Base-by-base conservation (phyloP, 495 filamentous ascomycete species). In the Filosporella fistucella region DNA sequence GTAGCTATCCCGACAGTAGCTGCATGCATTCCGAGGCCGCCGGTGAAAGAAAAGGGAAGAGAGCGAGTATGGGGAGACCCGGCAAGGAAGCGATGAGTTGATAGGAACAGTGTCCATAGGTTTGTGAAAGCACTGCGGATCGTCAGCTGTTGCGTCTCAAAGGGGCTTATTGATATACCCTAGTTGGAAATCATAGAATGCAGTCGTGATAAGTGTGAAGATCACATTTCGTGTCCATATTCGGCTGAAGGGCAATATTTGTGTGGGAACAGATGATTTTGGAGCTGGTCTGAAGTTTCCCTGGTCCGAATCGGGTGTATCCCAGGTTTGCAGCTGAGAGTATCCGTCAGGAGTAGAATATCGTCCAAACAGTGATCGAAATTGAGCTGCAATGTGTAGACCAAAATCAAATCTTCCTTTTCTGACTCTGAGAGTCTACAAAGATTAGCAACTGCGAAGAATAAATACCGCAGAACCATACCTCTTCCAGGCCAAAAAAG, bases 81-180 rank as follows among this genome's bases (percentile, higher is more conserved):
- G 51, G 79, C 80, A 24, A 85, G 82, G 0, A 86, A 32, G n/a
- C 35, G 33, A 81, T 1, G 86, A 2, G 42, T 85, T 1, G 84
- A 88, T 49, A 93, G 80, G 71, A 89, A 90, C 44, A 88, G 72
- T 44, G 85, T 82, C 86, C 84, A 90, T 34, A 90, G 74, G 37
- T 81, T 84, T 62, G 85, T 86, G 72, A 90, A 91, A 29, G 85
- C 85, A 50, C 83, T 84, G 62, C 88, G n/a, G n/a, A n/a, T n/a
- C n/a, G n/a, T n/a, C n/a, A n/a, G n/a, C n/a, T n/a, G n/a, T n/a
- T n/a, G n/a, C n/a, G n/a, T n/a, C n/a, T n/a, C n/a, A n/a, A n/a
- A n/a, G n/a, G n/a, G n/a, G n/a, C n/a, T n/a, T 72, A 60, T 90
- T 86, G 61, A 87, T 79, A 18, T 33, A 45, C 34, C 82, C 80